phyloP scores from a whole-genome alignment of 805 yeast species.

The Hanseniaspora mollemarum region DNA sequence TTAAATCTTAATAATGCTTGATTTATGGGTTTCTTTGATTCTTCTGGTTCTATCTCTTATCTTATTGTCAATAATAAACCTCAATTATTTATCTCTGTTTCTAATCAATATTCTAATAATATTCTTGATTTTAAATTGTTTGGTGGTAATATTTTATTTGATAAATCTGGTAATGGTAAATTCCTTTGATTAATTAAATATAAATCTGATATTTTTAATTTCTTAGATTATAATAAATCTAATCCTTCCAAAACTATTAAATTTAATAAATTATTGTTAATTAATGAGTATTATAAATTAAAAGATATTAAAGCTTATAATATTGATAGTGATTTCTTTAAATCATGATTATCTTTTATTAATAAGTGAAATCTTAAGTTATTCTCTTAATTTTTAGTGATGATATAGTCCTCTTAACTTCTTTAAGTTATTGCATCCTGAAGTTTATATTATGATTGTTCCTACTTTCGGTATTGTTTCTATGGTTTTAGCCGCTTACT shows the following conservation, averaged over 20 bases:
- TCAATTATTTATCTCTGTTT: neutral
- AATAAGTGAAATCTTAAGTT: neutral
- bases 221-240: no score
- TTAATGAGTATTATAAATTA: neutral
- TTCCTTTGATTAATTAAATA: neutral
- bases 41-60: neutral
- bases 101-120: neutral
- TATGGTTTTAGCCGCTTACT: conserved; percentile 16
- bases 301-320: neutral
- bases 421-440: conserved; percentile 1
- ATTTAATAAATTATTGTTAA: neutral
- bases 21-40: neutral
- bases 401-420: neutral
- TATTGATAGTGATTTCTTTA: no score
- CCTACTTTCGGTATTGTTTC: conserved; percentile 21
- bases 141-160: neutral
- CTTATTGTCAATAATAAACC: neutral
- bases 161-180: neutral
- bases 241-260: neutral
- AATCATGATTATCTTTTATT: neutral
- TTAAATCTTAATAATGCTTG: conserved; percentile 1
- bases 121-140: no score
- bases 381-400: neutral
- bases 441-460: conserved; percentile 18
- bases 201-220: neutral